Evolutionary conservation across 768 basidiomycete species (phyloP), one percentile per base, ranked within the genome.

Genomic region (Termitomyces eurrhizus): DNA sequence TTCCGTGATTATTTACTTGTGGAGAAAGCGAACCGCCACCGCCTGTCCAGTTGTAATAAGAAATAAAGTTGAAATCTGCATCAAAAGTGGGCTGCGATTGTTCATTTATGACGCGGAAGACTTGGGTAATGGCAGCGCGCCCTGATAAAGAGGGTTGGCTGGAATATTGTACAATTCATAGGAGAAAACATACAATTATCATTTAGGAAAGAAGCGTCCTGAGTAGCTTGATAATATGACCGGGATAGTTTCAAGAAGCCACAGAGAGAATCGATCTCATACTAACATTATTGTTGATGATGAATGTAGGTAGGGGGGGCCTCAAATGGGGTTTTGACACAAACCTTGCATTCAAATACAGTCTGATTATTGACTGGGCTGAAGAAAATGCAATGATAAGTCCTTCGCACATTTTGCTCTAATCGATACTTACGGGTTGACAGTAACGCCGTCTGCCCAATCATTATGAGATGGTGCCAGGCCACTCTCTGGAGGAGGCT

Each of bases 1-100:
- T 90, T 7, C 90, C 90, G 0, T 67, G 72, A 69, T 92, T 92
- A 51, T 77, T 73, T 2, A 92, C 88, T 18, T 78, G 72, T 4
- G 88, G 88, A 39, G 84, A 78, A 48, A 90, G 77, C 16, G 87
- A 76, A 13, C 88, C 87, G 54, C 77, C 72, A 16, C 83, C 83
- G 18, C 90, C 90, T 6, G 90, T 91, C 90, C 90, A 92, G 68
- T 89, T 90, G 70, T 89, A 92, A 70, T 84, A 89, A 7, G 88
- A 90, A 56, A 90, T 76, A 66, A 87, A 84, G 70, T 89, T 86
- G 75, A 85, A 91, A 72, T 89, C 70, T 18, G 77, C 76, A 65
- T 90, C 89, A 62, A 88, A 90, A 4, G 86, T 83, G 6, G 80
- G 70, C 66, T 90, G 89, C 3, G 89, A 89, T 67, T 92, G 90